A percentile compares a stretch with the other conserved stretches of the same genome.
phyloP scores from a whole-genome alignment of 169 alveolate species.

The Eimeria sp. region DNA sequence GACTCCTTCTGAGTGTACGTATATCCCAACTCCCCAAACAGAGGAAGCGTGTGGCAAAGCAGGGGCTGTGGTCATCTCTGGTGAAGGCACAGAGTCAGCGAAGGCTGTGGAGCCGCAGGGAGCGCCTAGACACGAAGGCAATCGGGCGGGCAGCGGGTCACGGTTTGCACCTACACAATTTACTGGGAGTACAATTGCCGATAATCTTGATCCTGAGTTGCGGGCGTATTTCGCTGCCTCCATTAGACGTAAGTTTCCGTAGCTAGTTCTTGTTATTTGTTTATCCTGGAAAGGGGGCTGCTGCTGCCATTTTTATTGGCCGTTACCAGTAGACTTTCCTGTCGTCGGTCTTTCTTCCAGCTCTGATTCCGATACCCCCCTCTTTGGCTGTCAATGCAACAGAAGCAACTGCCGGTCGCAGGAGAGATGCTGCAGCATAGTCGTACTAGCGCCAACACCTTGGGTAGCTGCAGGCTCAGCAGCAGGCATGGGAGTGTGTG shows the following conservation, averaged over 20 bases:
- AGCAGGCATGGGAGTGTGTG: neutral
- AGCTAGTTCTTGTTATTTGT: neutral
- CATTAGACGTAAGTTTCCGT: conserved; percentile 5
- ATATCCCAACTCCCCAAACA: neutral
- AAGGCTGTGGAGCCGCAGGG: neutral
- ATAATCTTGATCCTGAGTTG: neutral
- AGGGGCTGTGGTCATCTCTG: neutral
- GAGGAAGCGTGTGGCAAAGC: neutral
- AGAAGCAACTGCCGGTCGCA: neutral
- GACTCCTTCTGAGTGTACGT: neutral
- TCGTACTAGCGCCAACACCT: neutral
- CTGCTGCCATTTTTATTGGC: neutral
- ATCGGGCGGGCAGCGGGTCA: neutral
- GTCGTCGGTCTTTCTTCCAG: neutral
- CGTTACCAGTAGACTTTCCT: neutral
- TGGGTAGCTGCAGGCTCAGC: neutral
- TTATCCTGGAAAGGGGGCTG: neutral
- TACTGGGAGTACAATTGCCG: neutral
- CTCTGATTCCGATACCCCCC: neutral
- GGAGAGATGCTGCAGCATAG: neutral
- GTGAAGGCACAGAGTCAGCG: neutral
- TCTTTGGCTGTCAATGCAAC: neutral
- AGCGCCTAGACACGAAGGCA: neutral
- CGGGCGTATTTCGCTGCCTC: conserved; percentile 19
- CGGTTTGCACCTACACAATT: neutral